Percentiles rank a stretch among this genome's conserved stretches.
phyloP scores from a whole-genome alignment of 1,139 yeast genomes.

The Kodamaea sp. region DNA sequence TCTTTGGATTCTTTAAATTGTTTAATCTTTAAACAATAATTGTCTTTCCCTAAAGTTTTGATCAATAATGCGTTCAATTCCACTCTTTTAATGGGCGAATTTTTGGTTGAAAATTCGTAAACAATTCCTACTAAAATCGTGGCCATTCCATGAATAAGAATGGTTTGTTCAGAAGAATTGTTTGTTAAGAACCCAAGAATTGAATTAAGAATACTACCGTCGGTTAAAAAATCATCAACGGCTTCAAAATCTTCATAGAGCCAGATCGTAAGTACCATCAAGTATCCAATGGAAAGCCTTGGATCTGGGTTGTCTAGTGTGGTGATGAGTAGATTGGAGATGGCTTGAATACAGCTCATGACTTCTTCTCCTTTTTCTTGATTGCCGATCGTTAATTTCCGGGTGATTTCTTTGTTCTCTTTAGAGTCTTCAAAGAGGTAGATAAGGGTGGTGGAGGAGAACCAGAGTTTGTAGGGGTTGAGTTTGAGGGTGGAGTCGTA shows the following conservation, averaged over 20 bases:
- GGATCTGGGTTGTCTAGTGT: constrained; percentile 65
- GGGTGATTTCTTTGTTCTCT: constrained; percentile 49
- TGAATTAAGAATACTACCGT: constrained; percentile 61
- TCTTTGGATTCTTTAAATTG: constrained; percentile 61
- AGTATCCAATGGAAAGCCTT: constrained; percentile 73
- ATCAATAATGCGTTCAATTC: constrained; percentile 62
- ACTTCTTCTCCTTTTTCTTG: constrained; percentile 69
- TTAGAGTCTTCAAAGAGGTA: constrained; percentile 58
- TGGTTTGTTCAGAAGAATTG: constrained; percentile 52
- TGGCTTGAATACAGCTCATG: constrained; percentile 70
- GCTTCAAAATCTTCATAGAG: constrained; percentile 73
- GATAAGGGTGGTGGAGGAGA: constrained; percentile 66
- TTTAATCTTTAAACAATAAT: constrained; percentile 67
- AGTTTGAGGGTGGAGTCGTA: constrained; percentile 72
- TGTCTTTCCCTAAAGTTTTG: constrained; percentile 76
- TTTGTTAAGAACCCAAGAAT: constrained; percentile 66
- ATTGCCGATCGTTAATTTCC: constrained; percentile 62
- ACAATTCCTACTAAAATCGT: constrained; percentile 70
- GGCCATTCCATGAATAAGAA: constrained; percentile 71
- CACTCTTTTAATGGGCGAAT: constrained; percentile 65
- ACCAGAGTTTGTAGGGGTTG: constrained; percentile 88
- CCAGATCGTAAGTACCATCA: constrained; percentile 75
- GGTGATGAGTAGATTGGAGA: constrained; percentile 71
- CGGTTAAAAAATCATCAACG: constrained; percentile 72
- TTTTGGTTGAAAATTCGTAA: constrained; percentile 74